phyloP scores from a whole-genome alignment of 139 green algal species.

The Tetraselmis striata region DNA sequence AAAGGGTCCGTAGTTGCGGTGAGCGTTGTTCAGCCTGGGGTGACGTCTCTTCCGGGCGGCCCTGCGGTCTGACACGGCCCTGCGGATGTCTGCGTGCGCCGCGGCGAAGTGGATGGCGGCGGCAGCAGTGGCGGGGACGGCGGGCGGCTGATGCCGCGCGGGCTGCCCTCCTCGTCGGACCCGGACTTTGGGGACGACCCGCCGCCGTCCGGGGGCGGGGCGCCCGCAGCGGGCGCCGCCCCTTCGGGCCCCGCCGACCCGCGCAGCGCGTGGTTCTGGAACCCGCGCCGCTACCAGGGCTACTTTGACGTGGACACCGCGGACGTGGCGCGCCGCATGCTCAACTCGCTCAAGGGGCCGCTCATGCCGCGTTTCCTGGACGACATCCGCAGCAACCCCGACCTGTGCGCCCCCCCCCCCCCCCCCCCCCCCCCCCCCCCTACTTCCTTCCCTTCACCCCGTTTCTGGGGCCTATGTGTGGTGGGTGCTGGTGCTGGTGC shows the following conservation, averaged over 20 bases:
- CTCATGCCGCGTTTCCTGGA: slow-evolving; percentile 72
- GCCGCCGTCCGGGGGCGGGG: too few species aligned
- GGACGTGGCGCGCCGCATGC: slow-evolving; percentile 64
- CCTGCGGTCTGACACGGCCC: too few species aligned
- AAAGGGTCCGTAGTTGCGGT: too few species aligned
- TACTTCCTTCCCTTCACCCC: too few species aligned
- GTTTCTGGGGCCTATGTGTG: too few species aligned
- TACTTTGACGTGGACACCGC: slow-evolving; percentile 80
- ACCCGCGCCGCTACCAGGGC: slow-evolving; percentile 60
- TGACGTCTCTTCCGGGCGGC: too few species aligned
- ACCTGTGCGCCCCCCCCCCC: slow-evolving; percentile 47
- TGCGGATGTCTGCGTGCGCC: too few species aligned
- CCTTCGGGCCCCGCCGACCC: not conserved
- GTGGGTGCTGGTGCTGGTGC: too few species aligned
- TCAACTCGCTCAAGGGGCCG: slow-evolving; percentile 55
- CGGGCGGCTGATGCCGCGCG: not conserved
- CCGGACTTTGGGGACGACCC: not conserved
- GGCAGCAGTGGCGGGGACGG: not conserved
- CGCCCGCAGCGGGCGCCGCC: too few species aligned
- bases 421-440: too few species aligned
- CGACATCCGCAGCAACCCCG: slow-evolving; percentile 49
- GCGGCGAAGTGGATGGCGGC: too few species aligned
- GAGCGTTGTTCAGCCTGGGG: too few species aligned
- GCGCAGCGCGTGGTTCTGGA: slow-evolving; percentile 41
- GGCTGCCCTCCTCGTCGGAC: not conserved